Conservation (phyloP, 208 protist genomes). For the Leishmania guyanensis region DNA sequence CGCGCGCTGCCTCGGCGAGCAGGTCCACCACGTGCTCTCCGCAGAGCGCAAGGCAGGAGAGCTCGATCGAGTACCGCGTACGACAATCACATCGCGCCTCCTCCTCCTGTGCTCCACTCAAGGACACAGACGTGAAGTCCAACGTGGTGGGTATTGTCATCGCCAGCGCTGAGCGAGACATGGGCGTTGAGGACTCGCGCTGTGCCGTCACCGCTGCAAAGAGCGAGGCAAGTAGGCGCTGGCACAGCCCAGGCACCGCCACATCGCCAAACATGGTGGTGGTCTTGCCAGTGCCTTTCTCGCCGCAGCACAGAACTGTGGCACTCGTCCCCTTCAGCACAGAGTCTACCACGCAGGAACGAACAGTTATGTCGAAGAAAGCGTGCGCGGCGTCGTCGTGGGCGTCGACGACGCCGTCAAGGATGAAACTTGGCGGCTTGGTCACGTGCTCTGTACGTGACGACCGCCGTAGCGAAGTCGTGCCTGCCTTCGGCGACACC, state of each 20-base stretch:
- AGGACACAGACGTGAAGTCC: background rate
- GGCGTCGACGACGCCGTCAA: constrained; percentile 66
- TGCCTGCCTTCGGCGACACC: background rate
- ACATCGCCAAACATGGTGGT: constrained; percentile 75
- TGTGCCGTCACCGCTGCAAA: constrained; percentile 4
- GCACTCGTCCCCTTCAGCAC: constrained; percentile 47
- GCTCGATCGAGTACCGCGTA: constrained; percentile 5
- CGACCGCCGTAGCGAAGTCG: too few species aligned
- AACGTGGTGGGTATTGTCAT: background rate
- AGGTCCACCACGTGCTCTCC: constrained; percentile 28
- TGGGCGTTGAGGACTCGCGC: background rate
- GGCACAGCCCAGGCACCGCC: constrained; percentile 20
- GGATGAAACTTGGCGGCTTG: constrained; percentile 48
- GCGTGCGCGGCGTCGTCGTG: constrained; percentile 57
- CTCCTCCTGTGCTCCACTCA: background rate
- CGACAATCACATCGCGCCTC: background rate
- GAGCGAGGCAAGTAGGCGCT: constrained; percentile 11
- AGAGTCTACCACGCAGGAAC: constrained; percentile 32
- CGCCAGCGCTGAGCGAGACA: background rate
- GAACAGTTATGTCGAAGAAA: constrained; percentile 36
- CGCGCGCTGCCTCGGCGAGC: constrained; percentile 9
- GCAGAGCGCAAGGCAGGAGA: constrained; percentile 17
- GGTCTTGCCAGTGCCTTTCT: constrained; percentile 76
- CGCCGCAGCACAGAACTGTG: constrained; percentile 81
- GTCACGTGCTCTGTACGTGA: background rate